Percentiles rank a stretch among this genome's conserved stretches.
Conservation (phyloP, 2,329 filamentous ascomycete species). For the Cladosporium sp. region DNA sequence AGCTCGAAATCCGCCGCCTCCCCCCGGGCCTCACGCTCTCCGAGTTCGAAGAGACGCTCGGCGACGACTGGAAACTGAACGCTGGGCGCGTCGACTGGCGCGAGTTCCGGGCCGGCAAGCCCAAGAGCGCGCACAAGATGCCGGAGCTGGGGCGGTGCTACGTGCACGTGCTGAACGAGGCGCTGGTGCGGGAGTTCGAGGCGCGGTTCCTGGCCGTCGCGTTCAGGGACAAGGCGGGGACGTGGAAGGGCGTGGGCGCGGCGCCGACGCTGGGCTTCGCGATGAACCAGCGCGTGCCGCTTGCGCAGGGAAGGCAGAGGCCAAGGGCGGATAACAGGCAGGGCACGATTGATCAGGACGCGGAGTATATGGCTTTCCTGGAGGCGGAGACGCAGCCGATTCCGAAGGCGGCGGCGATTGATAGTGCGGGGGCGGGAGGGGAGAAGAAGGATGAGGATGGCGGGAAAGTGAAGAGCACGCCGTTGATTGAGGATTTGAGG, state of each 20-base stretch:
- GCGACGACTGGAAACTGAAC: conserved; percentile 74
- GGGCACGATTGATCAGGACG: conserved; percentile 92
- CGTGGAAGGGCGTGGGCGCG: conserved; percentile 63
- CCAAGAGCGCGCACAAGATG: conserved; percentile 81
- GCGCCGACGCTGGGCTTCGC: conserved; percentile 77
- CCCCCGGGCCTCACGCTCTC: conserved; percentile 75
- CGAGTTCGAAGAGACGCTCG: conserved; percentile 68
- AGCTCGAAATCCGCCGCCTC: conserved; percentile 76
- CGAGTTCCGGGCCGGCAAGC: conserved; percentile 65
- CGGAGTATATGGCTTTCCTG: conserved; percentile 90
- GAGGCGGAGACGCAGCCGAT: conserved; percentile 74
- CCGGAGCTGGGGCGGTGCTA: conserved; percentile 77
- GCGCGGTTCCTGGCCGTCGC: conserved; percentile 61
- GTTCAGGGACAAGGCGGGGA: conserved; percentile 79
- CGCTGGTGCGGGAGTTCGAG: conserved; percentile 60
- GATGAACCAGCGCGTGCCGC: conserved; percentile 73
- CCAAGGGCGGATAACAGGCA: conserved; percentile 62
- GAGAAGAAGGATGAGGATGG: conserved; percentile 40
- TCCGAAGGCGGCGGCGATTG: conserved; percentile 45
- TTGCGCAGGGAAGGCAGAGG: conserved; percentile 56
- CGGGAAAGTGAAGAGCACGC: conserved; percentile 66
- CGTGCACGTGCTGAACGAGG: conserved; percentile 68
- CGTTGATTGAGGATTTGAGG: conserved; percentile 79
- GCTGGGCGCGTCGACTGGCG: conserved; percentile 81
- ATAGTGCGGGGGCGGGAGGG: conserved; percentile 36